Evolutionary conservation across 1,284 basidiomycete genomes (phyloP), one percentile per base, ranked within the genome.

Genomic region (Ganoderma lucidum): DNA sequence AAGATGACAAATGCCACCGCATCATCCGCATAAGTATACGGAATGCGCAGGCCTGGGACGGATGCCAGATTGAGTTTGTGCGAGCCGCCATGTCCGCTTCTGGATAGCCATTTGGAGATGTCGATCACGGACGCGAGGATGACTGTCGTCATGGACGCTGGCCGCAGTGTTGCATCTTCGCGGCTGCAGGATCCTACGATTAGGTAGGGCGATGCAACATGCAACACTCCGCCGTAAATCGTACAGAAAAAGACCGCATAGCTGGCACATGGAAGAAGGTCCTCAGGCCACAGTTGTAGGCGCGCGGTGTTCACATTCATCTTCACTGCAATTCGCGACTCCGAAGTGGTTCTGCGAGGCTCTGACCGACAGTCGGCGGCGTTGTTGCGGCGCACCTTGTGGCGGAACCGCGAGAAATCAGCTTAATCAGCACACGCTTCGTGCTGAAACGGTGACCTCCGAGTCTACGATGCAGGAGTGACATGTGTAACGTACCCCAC

Each of bases 71-170:
- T 56, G 53, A 56, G 53, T 56, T 56, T 56, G 53, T 32, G 14
- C 53, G 53, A 15, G 30, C 53, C 15, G 6, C 53, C 6, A 6
- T 14, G 30, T 32, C 32, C 53, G 6, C 53, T 51, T 17, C 53
- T 32, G 53, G 53, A 56, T 56, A 56, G 48, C 48, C 48, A 23
- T 28, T 48, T 48, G n/a, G 45, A 48, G 23, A 55, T 55, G 30
- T 17, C 53, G 30, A 56, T 56, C 53, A 56, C 53, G 14, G 53
- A 35, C 53, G 53, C 53, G 53, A 56, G 53, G 17, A 51, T 56
- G 53, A 56, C 53, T 32, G 53, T 56, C 53, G 53, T 9, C 53
- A 56, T 56, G 53, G 53, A 56, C 28, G 53, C 30, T 56, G 23
- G 23, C 23, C 23, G 23, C 23, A 23, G 23, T 23, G 53, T 56